Conservation (phyloP, 257 asterid species). For the Jasminum sambac region DNA sequence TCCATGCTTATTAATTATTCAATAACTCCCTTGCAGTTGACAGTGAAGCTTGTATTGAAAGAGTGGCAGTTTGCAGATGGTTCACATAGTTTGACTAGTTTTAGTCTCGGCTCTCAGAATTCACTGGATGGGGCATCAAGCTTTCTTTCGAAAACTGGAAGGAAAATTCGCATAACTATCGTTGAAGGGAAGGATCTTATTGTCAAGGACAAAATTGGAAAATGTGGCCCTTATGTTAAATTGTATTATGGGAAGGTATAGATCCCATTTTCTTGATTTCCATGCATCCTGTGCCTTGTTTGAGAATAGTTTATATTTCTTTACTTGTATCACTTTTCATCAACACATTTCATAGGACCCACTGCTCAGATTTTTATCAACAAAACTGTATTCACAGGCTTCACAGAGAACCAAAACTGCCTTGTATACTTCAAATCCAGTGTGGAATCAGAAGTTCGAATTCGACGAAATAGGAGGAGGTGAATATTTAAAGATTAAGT, state of each 20-base stretch:
- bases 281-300: neutral
- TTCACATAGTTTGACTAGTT: constrained; percentile 49
- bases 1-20: neutral
- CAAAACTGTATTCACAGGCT: constrained; percentile 41
- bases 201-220: constrained; percentile 73
- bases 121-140: constrained; percentile 51
- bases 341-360: no score
- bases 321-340: no score
- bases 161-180: constrained; percentile 68
- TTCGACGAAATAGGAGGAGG: constrained; percentile 89
- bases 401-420: constrained; percentile 62
- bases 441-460: constrained; percentile 90
- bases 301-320: no score
- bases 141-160: constrained; percentile 62
- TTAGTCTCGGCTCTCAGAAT: constrained; percentile 42
- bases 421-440: constrained; percentile 63
- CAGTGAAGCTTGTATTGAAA: constrained; percentile 73
- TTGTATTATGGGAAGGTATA: constrained; percentile 90
- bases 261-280: constrained; percentile 12
- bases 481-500: constrained; percentile 80
- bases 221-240: constrained; percentile 77
- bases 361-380: no score
- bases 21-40: constrained; percentile 58
- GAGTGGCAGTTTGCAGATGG: constrained; percentile 99
- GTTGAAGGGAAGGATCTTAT: constrained; percentile 77